These are phyloP conservation scores for Suillus weaverae DNA, from an alignment of 768 basidiomycete species.

Conservation along the genomic window DNA sequence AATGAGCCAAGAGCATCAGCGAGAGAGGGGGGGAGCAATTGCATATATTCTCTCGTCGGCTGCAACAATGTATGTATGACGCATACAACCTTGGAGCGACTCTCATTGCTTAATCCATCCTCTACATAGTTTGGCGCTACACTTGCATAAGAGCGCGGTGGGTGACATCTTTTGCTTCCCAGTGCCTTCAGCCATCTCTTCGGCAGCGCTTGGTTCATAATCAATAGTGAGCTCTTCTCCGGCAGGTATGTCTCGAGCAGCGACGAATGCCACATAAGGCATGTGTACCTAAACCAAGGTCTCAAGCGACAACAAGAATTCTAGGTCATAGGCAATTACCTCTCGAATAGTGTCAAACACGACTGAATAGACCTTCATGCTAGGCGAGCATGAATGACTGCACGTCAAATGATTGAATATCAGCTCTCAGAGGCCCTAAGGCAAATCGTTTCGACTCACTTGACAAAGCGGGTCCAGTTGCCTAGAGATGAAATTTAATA, in stretches of 20 bases:
- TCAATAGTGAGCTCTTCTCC: constrained; percentile 63
- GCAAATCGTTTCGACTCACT: constrained; percentile 42
- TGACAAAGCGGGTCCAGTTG: constrained; percentile 77
- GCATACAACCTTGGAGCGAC: neutral
- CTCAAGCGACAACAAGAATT: neutral
- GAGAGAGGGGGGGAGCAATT: neutral
- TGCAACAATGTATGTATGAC: neutral
- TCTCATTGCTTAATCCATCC: constrained; percentile 34
- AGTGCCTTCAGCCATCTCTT: constrained; percentile 13
- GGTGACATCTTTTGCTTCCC: constrained; percentile 26
- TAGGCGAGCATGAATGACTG: constrained; percentile 71
- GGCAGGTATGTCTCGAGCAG: constrained; percentile 46
- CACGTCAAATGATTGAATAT: constrained; percentile 10
- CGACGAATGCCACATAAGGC: constrained; percentile 63
- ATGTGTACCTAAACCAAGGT: constrained; percentile 46
- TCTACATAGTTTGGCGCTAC: constrained; percentile 37
- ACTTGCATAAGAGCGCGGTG: constrained; percentile 38
- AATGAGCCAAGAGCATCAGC: neutral
- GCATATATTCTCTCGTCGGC: neutral
- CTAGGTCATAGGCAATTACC: constrained; percentile 33
- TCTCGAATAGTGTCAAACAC: constrained; percentile 62
- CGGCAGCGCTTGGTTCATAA: constrained; percentile 51
- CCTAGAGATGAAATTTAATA: constrained; percentile 38
- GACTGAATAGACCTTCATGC: constrained; percentile 55
- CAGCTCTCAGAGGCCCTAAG: neutral